Evolutionary conservation across 2,329 filamentous ascomycete species (phyloP).

Genomic region (Plenodomus tracheiphilus): DNA sequence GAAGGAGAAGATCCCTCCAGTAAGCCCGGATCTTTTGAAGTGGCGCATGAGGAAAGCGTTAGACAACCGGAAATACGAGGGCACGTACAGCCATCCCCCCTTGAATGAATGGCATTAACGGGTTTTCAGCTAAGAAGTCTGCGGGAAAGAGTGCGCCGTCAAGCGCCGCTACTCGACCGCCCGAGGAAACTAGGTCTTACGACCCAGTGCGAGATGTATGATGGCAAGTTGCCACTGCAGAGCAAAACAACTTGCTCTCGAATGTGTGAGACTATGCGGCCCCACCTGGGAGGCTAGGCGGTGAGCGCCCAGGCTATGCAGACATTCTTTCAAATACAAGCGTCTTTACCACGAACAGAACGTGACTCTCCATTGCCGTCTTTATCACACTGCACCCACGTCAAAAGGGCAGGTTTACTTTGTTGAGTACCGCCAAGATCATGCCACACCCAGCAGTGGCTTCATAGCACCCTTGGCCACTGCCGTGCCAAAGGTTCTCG

Average conservation of each 20-base stretch:
- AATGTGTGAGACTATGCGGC: neutral
- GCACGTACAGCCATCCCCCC: neutral
- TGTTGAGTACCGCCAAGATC: neutral
- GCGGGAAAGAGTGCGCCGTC: neutral
- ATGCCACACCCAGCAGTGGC: neutral
- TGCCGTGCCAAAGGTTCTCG: neutral
- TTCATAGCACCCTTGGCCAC: neutral
- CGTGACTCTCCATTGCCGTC: neutral
- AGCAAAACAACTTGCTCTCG: neutral
- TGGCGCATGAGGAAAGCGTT: neutral
- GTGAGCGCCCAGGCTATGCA: neutral
- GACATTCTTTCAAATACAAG: neutral
- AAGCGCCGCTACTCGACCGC: neutral
- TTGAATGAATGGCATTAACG: neutral
- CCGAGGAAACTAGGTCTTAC: neutral
- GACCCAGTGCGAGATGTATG: neutral
- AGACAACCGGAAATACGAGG: neutral
- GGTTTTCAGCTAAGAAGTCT: conserved; percentile 1
- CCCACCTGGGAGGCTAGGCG: neutral
- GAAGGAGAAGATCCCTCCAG: neutral
- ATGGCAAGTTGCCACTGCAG: neutral
- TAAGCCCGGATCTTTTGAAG: neutral
- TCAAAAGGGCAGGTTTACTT: neutral
- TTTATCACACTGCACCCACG: neutral
- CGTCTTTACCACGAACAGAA: conserved; percentile 1